These are phyloP conservation scores for Chaetoscypha palmicola DNA, from an alignment of 2,329 filamentous ascomycete species.

Conservation along the genomic window DNA sequence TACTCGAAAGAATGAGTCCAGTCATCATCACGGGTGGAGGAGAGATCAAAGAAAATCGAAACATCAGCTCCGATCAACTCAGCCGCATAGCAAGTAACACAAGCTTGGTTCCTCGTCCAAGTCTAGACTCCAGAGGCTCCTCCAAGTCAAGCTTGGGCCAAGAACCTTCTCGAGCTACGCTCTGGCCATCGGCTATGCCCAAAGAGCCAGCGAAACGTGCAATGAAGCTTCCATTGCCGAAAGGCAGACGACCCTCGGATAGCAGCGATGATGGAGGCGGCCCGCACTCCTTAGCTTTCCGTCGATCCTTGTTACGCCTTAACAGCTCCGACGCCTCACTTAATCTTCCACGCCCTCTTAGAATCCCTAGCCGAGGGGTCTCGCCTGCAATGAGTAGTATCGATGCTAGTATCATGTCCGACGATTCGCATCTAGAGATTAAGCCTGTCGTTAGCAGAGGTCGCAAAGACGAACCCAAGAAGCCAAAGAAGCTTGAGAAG, in stretches of 20 bases:
- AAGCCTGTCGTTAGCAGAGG: slow-evolving; percentile 34
- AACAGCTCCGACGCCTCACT: slow-evolving; percentile 39
- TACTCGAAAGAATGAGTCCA: slow-evolving; percentile 56
- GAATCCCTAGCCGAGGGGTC: slow-evolving; percentile 34
- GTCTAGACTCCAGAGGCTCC: slow-evolving; percentile 37
- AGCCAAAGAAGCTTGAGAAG: slow-evolving; percentile 40
- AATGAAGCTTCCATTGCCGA: slow-evolving; percentile 13
- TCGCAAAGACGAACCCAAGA: slow-evolving; percentile 11
- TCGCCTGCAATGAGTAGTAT: slow-evolving; percentile 49
- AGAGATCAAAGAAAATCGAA: slow-evolving; percentile 53
- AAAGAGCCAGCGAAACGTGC: slow-evolving; percentile 26
- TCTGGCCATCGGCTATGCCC: slow-evolving; percentile 50
- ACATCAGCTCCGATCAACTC: slow-evolving; percentile 41
- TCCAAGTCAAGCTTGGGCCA: slow-evolving; percentile 21
- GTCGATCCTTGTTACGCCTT: slow-evolving; percentile 48
- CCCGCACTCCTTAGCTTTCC: slow-evolving; percentile 47
- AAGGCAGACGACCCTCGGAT: slow-evolving; percentile 39
- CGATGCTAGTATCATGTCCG: slow-evolving; percentile 50
- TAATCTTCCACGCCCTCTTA: slow-evolving; percentile 47
- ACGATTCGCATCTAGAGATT: slow-evolving; percentile 42
- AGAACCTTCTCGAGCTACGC: slow-evolving; percentile 37
- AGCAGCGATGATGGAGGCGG: slow-evolving; percentile 50
- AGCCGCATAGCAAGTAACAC: slow-evolving; percentile 44
- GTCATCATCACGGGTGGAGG: slow-evolving; percentile 58
- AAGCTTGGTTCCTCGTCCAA: slow-evolving; percentile 38